These are phyloP conservation scores for Naganishia randhawae DNA, from an alignment of 768 basidiomycete genomes.

Conservation along the genomic window DNA sequence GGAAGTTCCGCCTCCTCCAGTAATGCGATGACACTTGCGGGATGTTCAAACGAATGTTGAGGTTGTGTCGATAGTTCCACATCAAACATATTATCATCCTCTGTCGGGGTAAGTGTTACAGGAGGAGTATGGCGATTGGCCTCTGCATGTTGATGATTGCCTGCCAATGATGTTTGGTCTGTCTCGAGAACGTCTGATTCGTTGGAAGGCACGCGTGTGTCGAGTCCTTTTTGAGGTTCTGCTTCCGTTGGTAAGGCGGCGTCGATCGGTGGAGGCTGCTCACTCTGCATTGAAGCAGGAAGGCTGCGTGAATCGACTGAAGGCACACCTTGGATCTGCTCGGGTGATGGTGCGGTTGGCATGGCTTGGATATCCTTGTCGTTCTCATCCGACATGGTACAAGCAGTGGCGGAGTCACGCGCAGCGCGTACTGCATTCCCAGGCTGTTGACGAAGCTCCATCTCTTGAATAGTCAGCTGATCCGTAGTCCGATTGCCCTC, in stretches of 20 bases:
- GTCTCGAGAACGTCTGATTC: background rate
- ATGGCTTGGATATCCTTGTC: background rate
- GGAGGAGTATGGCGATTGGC: background rate
- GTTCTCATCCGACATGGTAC: background rate
- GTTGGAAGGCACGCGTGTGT: background rate
- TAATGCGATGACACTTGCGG: background rate
- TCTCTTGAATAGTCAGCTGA: slow-evolving; percentile 6
- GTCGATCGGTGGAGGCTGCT: background rate
- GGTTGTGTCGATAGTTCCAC: background rate
- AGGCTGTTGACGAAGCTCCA: slow-evolving; percentile 14
- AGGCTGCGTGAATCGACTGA: background rate
- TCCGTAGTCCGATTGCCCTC: slow-evolving; percentile 8
- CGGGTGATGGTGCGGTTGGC: background rate
- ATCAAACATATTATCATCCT: background rate
- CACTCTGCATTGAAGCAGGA: background rate
- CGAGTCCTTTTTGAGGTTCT: background rate
- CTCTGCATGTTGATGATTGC: background rate
- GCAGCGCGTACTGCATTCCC: slow-evolving; percentile 4
- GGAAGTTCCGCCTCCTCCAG: slow-evolving; percentile 4
- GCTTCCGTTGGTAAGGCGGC: background rate
- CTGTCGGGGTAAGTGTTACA: background rate
- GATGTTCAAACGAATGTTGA: background rate
- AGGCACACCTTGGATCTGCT: background rate
- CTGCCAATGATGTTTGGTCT: background rate
- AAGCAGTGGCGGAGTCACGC: background rate